These are phyloP conservation scores for Calendula officinalis DNA, from an alignment of 129 eudicot genomes.

Conservation along the genomic window DNA sequence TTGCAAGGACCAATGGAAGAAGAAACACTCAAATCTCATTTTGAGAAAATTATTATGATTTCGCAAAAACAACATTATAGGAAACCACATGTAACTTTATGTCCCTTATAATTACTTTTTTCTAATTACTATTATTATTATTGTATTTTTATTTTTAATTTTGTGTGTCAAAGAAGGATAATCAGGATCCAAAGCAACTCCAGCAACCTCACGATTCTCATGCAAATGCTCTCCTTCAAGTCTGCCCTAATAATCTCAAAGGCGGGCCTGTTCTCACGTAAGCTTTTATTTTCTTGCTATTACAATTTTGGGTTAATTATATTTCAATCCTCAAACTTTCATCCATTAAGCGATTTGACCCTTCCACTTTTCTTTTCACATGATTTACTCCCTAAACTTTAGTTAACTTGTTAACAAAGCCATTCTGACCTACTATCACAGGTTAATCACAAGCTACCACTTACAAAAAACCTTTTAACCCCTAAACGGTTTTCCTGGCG, in stretches of 20 bases:
- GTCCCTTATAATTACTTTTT: background rate
- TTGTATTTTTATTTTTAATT: background rate
- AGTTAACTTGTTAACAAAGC: no score
- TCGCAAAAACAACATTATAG: conserved; percentile 53
- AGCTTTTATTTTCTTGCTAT: conserved; percentile 22
- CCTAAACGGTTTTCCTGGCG: no score
- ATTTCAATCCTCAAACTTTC: no score
- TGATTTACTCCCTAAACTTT: no score
- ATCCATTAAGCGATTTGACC: no score
- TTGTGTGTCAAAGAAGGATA: conserved; percentile 42
- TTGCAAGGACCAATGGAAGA: conserved; percentile 94
- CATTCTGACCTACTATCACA: no score
- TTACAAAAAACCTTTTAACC: no score
- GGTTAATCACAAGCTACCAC: no score
- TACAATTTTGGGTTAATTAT: background rate
- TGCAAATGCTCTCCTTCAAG: conserved; percentile 75
- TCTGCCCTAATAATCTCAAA: conserved; percentile 76
- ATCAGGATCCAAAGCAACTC: conserved; percentile 69
- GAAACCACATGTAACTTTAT: conserved; percentile 53
- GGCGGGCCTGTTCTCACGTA: conserved; percentile 82
- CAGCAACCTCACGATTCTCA: conserved; percentile 82
- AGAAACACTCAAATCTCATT: conserved; percentile 76
- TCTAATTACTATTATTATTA: background rate
- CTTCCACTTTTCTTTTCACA: no score
- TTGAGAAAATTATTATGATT: conserved; percentile 65